phyloP scores from a whole-genome alignment of 345 rosid genomes.

The Sisymbrium irio region DNA sequence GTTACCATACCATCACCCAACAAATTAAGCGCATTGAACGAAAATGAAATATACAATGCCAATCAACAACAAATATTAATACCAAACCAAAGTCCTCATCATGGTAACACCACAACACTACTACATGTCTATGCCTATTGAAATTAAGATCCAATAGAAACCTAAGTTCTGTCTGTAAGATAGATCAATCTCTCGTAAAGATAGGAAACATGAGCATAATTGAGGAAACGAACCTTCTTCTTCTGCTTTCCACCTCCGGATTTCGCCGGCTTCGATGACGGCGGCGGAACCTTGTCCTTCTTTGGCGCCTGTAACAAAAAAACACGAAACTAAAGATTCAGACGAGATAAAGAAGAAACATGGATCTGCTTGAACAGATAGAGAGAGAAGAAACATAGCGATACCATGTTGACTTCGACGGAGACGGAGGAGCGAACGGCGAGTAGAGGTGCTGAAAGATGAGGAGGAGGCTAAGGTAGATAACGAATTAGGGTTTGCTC shows the following conservation, averaged over 20 bases:
- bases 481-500: constrained; percentile 3
- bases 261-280: constrained; percentile 70
- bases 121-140: not conserved
- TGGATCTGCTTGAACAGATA: not conserved
- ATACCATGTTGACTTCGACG: constrained; percentile 32
- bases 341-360: not conserved
- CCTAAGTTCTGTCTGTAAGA: not conserved
- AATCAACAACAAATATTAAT: not conserved
- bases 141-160: not conserved
- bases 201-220: no score
- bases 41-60: not conserved
- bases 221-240: constrained; percentile 55
- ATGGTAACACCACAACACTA: not conserved
- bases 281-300: constrained; percentile 74
- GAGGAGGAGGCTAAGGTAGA: not conserved
- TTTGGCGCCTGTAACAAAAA: constrained; percentile 52
- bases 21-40: not conserved
- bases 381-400: not conserved
- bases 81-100: not conserved
- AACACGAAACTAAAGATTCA: not conserved
- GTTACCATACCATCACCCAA: not conserved
- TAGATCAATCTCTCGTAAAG: no score
- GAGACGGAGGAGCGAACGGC: constrained; percentile 16
- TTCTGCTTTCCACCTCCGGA: constrained; percentile 80
- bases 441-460: not conserved